Conservation (phyloP, 2,329 filamentous ascomycete species). For the Trichoderma asperellum region DNA sequence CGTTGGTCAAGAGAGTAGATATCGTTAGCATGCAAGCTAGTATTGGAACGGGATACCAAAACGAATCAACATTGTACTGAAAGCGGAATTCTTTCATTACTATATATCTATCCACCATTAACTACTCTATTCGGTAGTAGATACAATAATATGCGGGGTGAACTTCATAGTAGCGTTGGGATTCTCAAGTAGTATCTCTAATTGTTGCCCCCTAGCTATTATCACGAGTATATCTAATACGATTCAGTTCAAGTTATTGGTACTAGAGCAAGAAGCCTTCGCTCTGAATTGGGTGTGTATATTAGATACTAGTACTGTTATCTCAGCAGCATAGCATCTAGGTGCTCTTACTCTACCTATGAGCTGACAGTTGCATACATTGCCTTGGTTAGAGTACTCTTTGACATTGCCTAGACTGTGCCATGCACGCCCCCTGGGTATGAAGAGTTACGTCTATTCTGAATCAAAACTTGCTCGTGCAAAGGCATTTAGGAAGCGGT, state of each 20-base stretch:
- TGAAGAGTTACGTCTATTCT: neutral
- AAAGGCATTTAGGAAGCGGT: neutral
- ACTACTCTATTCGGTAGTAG: neutral
- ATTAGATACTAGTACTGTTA: neutral
- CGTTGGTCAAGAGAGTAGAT: neutral
- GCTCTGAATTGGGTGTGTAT: neutral
- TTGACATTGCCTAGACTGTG: neutral
- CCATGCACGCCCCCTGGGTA: accelerated
- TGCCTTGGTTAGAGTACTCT: neutral
- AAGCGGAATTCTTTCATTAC: neutral
- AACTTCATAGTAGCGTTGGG: neutral
- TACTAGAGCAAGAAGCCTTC: neutral
- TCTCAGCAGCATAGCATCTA: neutral
- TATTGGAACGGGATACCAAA: neutral
- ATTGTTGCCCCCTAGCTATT: neutral
- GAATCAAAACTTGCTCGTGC: neutral
- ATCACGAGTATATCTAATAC: neutral
- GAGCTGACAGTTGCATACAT: neutral
- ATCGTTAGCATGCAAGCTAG: neutral
- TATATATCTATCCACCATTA: neutral
- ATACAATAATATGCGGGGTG: neutral
- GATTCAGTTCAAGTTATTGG: neutral
- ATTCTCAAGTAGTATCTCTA: neutral
- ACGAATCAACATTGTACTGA: neutral
- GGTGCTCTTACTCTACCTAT: neutral